Percentiles rank a stretch among this genome's conserved stretches.
phyloP scores from a whole-genome alignment of 1,284 basidiomycete species.

The Pterulicium gracile region DNA sequence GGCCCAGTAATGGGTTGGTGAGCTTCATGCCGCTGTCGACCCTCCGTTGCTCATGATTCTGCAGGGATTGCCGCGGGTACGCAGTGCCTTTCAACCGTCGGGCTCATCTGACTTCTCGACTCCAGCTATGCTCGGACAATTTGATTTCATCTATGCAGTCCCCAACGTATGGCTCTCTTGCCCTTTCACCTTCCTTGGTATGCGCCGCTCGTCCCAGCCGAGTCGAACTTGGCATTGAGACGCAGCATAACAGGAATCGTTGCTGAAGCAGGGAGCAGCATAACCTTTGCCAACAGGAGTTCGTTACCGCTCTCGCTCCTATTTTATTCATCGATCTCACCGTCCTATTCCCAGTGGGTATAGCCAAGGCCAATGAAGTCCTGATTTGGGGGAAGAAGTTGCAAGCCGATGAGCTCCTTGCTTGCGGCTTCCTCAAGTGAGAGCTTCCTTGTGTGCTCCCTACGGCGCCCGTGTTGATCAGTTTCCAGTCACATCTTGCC shows the following conservation, averaged over 20 bases:
- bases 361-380: conserved; percentile 56
- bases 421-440: conserved; percentile 58
- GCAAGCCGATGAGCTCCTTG: conserved; percentile 42
- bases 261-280: conserved; percentile 57
- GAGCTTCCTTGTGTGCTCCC: conserved; percentile 10
- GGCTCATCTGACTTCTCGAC: conserved; percentile 1
- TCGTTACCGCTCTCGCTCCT: conserved; percentile 12
- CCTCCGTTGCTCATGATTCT: conserved; percentile 7
- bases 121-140: conserved; percentile 56
- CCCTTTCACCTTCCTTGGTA: conserved; percentile 62
- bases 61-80: conserved; percentile 58
- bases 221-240: background rate
- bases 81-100: conserved; percentile 4
- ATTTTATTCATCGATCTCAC: background rate
- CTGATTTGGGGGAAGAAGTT: conserved; percentile 61
- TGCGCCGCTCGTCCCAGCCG: conserved; percentile 12
- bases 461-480: conserved; percentile 9
- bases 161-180: conserved; percentile 50
- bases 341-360: conserved; percentile 37
- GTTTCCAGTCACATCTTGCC: conserved; percentile 60
- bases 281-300: conserved; percentile 58
- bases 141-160: conserved; percentile 65
- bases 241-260: conserved; percentile 36
- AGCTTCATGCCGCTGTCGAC: background rate
- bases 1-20: conserved; percentile 58